Evolutionary conservation across 2,329 filamentous ascomycete genomes (phyloP).

Genomic region (Xylaria sp.): DNA sequence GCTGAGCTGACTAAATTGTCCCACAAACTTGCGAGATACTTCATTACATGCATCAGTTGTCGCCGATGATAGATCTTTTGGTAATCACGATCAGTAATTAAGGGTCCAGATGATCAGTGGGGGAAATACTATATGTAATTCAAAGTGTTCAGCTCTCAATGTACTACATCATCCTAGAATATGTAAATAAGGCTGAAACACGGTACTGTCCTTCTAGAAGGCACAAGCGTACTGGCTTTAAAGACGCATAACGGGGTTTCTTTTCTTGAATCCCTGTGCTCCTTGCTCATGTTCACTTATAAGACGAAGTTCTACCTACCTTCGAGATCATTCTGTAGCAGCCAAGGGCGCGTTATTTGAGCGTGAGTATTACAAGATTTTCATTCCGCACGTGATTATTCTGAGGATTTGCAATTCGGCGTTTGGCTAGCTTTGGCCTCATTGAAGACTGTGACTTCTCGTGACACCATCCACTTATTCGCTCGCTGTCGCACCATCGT

Average conservation of each 20-base stretch:
- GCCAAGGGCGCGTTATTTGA: too few relatives aligned
- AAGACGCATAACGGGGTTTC: neutral
- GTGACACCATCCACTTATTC: neutral
- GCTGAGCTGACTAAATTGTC: conserved; percentile 7
- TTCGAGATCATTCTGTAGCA: neutral
- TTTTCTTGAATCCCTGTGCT: neutral
- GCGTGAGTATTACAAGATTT: too few relatives aligned
- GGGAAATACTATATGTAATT: too few relatives aligned
- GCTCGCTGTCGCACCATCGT: neutral
- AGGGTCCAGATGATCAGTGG: neutral
- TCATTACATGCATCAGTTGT: neutral
- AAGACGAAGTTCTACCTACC: too few relatives aligned
- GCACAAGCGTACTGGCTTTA: neutral
- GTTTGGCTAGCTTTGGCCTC: too few relatives aligned
- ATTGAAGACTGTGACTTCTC: neutral
- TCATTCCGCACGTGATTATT: too few relatives aligned
- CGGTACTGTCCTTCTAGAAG: too few relatives aligned
- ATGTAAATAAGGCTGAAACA: neutral
- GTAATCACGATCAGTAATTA: neutral
- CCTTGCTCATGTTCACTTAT: neutral
- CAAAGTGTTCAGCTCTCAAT: too few relatives aligned
- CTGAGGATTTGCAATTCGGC: too few relatives aligned
- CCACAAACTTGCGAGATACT: neutral
- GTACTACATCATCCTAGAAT: neutral
- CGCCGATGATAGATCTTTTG: neutral